Conservation (phyloP, 2,329 filamentous ascomycete species). For the Pseudopyricularia cyperi region DNA sequence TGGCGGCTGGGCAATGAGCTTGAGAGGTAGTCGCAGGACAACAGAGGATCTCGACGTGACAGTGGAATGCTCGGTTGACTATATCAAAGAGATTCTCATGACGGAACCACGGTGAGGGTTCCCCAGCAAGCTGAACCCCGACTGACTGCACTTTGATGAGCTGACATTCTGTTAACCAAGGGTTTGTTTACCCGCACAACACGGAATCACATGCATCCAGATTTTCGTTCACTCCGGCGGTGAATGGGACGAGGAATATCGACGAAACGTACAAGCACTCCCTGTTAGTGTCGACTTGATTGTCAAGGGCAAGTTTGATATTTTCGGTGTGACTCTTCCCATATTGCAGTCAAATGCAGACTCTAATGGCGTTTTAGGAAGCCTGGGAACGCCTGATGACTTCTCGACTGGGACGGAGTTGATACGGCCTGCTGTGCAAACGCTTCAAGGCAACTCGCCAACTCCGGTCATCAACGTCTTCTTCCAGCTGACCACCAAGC, state of each 20-base stretch:
- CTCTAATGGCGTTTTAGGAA: constrained; percentile 3
- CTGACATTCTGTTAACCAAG: not conserved
- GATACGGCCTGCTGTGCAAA: constrained; percentile 4
- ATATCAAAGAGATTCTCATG: constrained; percentile 3
- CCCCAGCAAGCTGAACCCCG: not conserved
- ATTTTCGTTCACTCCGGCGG: constrained; percentile 7
- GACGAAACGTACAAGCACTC: not conserved
- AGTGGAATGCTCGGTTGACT: constrained; percentile 4
- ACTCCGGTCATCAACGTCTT: constrained; percentile 5
- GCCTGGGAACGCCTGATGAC: constrained; percentile 5
- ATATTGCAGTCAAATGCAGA: not conserved
- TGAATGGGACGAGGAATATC: constrained; percentile 3
- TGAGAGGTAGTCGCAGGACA: constrained; percentile 5
- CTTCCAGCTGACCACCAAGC: constrained; percentile 7
- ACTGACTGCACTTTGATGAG: not conserved
- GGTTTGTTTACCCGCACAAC: constrained; percentile 5
- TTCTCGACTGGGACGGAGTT: constrained; percentile 5
- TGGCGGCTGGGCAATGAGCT: constrained; percentile 8
- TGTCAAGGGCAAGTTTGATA: constrained; percentile 3
- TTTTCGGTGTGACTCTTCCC: not conserved
- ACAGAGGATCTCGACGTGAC: constrained; percentile 7
- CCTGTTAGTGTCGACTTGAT: constrained; percentile 7
- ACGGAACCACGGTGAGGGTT: constrained; percentile 3
- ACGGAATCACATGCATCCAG: constrained; percentile 6
- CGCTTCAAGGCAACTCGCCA: constrained; percentile 1